These are phyloP conservation scores for Scutellaria barbata DNA, from an alignment of 257 asterid genomes.

Conservation along the genomic window DNA sequence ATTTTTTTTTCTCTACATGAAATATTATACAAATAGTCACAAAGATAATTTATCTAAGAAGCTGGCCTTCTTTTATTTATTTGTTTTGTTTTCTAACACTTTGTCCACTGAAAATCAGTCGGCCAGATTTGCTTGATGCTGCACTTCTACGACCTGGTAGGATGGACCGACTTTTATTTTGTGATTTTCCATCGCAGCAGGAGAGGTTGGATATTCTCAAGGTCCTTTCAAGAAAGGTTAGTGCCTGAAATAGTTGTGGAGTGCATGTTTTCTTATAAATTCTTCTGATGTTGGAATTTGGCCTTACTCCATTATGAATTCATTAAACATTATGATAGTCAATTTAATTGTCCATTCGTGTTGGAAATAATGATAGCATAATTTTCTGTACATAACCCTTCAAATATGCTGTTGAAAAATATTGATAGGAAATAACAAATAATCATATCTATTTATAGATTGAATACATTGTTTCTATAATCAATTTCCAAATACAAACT, in stretches of 20 bases:
- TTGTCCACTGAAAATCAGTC: conserved; percentile 48
- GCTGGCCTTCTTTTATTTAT: not conserved
- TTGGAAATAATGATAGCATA: not conserved
- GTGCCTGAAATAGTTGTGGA: conserved; percentile 22
- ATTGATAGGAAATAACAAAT: no score
- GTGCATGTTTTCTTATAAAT: not conserved
- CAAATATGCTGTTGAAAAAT: no score
- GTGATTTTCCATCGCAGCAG: conserved; percentile 81
- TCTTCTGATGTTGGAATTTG: not conserved
- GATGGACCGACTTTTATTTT: conserved; percentile 90
- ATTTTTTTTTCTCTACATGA: not conserved
- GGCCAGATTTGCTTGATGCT: conserved; percentile 99
- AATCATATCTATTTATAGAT: no score
- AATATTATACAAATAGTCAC: conserved; percentile 10
- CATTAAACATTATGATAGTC: conserved; percentile 1
- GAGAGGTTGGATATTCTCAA: conserved; percentile 85
- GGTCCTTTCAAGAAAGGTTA: conserved; percentile 87
- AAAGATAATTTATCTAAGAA: not conserved
- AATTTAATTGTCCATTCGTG: conserved; percentile 1
- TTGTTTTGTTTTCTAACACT: not conserved
- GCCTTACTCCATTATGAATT: not conserved
- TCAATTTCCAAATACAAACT: no score
- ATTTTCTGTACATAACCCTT: no score
- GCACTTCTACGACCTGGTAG: conserved; percentile 98
- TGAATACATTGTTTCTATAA: no score